Base-by-base conservation (phyloP, 176 grass and related monocot species). In the Phoenix roebelenii region DNA sequence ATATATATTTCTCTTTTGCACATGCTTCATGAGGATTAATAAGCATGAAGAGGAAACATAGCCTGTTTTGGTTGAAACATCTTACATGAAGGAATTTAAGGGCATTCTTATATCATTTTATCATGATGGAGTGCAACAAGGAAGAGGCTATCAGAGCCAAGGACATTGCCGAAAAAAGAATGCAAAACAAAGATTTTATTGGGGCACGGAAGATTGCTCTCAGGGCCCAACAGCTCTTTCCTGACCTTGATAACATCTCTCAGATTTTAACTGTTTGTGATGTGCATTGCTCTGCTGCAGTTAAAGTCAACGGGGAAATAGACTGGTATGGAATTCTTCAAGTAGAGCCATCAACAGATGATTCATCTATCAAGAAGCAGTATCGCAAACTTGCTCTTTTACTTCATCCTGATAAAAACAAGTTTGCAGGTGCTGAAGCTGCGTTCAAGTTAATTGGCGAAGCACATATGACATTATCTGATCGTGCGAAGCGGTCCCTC, bases 371-470 rank as follows among this genome's bases (percentile, higher is more conserved):
- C 49, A 88, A 59, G 78, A 97, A 90, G 32, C 92, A 97, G 59
- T 97, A 82, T 66, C 83, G 72, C 53, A 91, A 82, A 52, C 84
- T 97, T 61, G 84, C 81, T 18, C 63, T 97, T 71, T 83, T 83
- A 71, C 84, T 97, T 76, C 92, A 97, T 76, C 83, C 92, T 49
- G 92, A 97, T 71, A 97, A 97, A 71, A 97, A 91, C 68, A 68
- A 73, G 71, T 85, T 85, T 65, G 75, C 53, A 61, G 92, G 93
- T 59, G 84, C 93, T 59, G 93, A 97, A 64, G 78, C 81, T 65
- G 92, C 92, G 35, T 97, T 97, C 65, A 97, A 97, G 59, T 79
- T 97, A 67, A 68, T 97, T 77, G 69, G 64, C 3, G 92, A 97
- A 77, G 92, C 92, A 56, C 39, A 91, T 62, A 57, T 75, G 52